A percentile compares a stretch with the other conserved stretches of the same genome.
These are phyloP conservation scores for Tolypocladium nubicola DNA, from an alignment of 2,329 filamentous ascomycete genomes.

Conservation along the genomic window DNA sequence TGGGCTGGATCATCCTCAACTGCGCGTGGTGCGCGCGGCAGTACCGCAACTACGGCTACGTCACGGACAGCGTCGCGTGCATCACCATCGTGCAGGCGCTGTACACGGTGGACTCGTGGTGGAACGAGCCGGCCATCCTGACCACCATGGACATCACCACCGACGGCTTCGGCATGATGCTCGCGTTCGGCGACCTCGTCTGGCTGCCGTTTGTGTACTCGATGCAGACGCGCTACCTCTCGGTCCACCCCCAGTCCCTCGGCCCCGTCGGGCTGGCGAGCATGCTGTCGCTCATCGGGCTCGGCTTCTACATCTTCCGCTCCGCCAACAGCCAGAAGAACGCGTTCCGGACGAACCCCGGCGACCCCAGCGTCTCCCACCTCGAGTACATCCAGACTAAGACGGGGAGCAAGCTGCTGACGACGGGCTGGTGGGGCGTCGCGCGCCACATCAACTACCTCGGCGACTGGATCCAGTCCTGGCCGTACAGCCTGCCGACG, in stretches of 20 bases:
- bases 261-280: conserved; percentile 54
- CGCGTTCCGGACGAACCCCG: conserved; percentile 77
- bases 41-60: conserved; percentile 70
- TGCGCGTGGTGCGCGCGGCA: conserved; percentile 78
- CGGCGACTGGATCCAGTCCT: conserved; percentile 89
- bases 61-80: conserved; percentile 79
- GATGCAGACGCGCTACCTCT: conserved; percentile 73
- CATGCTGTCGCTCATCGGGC: conserved; percentile 55
- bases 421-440: conserved; percentile 86
- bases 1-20: conserved; percentile 82
- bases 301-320: conserved; percentile 88
- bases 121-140: conserved; percentile 79
- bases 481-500: conserved; percentile 82
- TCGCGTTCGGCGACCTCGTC: conserved; percentile 81
- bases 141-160: conserved; percentile 92
- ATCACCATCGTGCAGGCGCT: conserved; percentile 67
- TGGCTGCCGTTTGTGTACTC: conserved; percentile 92
- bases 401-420: conserved; percentile 68
- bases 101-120: conserved; percentile 76
- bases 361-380: conserved; percentile 67
- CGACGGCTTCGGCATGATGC: conserved; percentile 93
- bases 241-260: conserved; percentile 71
- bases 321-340: conserved; percentile 94
- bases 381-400: conserved; percentile 80
- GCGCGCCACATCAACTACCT: conserved; percentile 93